Evolutionary conservation across 208 protist species (phyloP).

Genomic region (Leishmania amazonensis): DNA sequence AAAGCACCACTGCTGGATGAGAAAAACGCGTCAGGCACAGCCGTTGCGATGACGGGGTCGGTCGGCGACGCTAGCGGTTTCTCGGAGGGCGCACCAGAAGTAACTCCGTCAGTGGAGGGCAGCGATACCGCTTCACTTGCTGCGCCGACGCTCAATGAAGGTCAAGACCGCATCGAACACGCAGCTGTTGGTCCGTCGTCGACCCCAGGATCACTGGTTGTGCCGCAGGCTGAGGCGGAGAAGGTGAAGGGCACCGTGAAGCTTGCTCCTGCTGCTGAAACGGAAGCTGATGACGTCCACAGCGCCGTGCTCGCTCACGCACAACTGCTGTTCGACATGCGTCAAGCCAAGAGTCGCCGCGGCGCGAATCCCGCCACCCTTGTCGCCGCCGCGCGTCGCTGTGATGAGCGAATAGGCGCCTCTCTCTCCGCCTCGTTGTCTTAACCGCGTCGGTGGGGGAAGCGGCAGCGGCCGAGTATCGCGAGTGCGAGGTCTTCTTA

Average conservation of each 20-base stretch:
- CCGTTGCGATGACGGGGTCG: not conserved
- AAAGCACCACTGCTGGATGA: slow-evolving; percentile 17
- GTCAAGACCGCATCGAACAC: not conserved
- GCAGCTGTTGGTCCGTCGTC: not conserved
- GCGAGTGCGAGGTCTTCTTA: not conserved
- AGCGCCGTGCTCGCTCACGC: slow-evolving; percentile 24
- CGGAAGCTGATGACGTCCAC: not conserved
- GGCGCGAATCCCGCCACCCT: slow-evolving; percentile 38
- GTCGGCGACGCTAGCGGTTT: not conserved
- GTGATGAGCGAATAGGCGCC: slow-evolving; percentile 38
- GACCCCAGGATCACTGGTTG: not conserved
- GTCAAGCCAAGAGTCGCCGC: slow-evolving; percentile 33
- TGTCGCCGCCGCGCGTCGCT: slow-evolving; percentile 34
- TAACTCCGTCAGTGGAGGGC: not conserved
- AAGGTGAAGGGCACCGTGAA: not conserved
- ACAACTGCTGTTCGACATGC: slow-evolving; percentile 28
- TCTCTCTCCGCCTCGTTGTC: slow-evolving; percentile 12
- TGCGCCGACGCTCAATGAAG: not conserved
- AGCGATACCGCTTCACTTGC: not conserved
- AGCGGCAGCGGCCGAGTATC: not conserved
- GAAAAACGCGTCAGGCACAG: not conserved
- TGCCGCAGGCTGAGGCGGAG: not conserved
- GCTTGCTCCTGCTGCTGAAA: not conserved
- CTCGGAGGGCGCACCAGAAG: not conserved
- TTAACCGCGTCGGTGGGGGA: not conserved